phyloP scores from a whole-genome alignment of 2,329 filamentous ascomycete genomes.

The Leptographium lundbergii region DNA sequence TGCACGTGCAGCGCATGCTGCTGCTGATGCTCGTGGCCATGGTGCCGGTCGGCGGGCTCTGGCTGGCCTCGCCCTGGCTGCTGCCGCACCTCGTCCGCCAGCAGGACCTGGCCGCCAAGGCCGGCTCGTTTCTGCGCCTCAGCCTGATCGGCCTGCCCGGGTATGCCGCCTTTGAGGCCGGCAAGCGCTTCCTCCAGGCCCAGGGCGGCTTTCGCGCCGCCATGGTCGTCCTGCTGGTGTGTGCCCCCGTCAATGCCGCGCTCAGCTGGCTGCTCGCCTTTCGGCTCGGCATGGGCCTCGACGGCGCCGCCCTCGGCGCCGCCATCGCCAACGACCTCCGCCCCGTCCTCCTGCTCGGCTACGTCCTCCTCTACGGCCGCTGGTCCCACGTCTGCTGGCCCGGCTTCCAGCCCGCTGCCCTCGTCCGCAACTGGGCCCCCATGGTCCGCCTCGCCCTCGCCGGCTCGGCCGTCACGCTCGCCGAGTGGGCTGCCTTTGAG shows the following conservation, averaged over 20 bases:
- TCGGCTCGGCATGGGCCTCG: conserved; percentile 54
- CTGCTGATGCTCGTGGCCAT: conserved; percentile 56
- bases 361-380: conserved; percentile 55
- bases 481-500: conserved; percentile 37
- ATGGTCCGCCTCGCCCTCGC: conserved; percentile 64
- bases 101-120: conserved; percentile 51
- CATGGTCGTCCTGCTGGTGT: conserved; percentile 29
- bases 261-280: conserved; percentile 68
- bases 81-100: conserved; percentile 24
- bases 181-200: conserved; percentile 65
- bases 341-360: conserved; percentile 63
- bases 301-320: conserved; percentile 73
- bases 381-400: conserved; percentile 68
- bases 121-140: conserved; percentile 57
- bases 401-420: conserved; percentile 48
- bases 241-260: conserved; percentile 53
- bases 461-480: conserved; percentile 60
- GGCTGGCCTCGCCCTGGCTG: conserved; percentile 49
- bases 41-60: conserved; percentile 53
- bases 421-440: conserved; percentile 27
- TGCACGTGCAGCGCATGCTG: conserved; percentile 61
- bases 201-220: conserved; percentile 64
- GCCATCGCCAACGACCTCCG: conserved; percentile 67
- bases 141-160: conserved; percentile 57
- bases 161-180: conserved; percentile 60